These are phyloP conservation scores for Pythium utonaiense DNA, from an alignment of 352 stramenopile genomes.

Conservation along the genomic window DNA sequence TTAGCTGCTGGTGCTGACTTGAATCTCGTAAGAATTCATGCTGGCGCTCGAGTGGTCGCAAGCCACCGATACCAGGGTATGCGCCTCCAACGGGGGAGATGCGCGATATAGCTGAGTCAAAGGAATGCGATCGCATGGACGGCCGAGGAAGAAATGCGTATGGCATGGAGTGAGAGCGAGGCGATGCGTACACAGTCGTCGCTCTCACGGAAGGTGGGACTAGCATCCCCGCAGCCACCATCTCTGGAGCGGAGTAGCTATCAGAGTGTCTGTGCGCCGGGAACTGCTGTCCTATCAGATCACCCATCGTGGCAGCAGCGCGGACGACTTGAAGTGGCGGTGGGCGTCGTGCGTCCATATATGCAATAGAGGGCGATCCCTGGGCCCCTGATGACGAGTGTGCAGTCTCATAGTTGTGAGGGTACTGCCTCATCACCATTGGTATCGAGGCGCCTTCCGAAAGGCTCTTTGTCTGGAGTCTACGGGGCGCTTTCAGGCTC, in stretches of 20 bases:
- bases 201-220: too few species aligned
- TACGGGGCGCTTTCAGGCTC: background rate
- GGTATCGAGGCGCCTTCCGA: background rate
- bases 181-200: background rate
- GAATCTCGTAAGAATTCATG: background rate
- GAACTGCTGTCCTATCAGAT: background rate
- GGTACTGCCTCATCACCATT: background rate
- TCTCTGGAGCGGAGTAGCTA: background rate
- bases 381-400: background rate
- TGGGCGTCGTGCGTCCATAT: background rate
- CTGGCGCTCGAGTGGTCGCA: slow-evolving; percentile 3
- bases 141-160: slow-evolving; percentile 11
- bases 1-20: background rate
- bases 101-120: slow-evolving; percentile 13
- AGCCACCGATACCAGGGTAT: background rate
- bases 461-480: background rate
- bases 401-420: background rate
- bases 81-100: slow-evolving; percentile 22
- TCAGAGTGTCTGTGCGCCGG: background rate
- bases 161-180: background rate
- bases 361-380: background rate
- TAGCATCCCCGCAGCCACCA: background rate
- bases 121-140: slow-evolving; percentile 5
- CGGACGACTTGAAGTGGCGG: background rate
- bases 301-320: background rate